Base-by-base conservation (phyloP, 331 rosid genomes). In the Acacia pycnantha region DNA sequence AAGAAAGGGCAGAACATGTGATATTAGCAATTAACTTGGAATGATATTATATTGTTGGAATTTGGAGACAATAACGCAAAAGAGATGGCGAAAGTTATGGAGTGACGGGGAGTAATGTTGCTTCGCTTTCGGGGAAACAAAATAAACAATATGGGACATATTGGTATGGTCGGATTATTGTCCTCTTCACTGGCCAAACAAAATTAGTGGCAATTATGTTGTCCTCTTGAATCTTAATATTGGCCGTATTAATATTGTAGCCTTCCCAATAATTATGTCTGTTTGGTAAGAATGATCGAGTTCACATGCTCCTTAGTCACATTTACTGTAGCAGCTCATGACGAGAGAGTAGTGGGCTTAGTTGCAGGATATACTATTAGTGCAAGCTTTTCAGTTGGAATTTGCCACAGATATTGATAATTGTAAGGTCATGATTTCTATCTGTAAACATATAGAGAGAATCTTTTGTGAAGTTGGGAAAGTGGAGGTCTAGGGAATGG, bases 51-150 rank as follows among this genome's bases (percentile, higher is more conserved):
- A 6, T 1, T 37, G 74, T 70, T 70, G 48, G 73, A 21, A 40
- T 8, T 70, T 70, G 11, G 33, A 41, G 75, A 43, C 75, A 70
- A 44, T 15, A 44, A 71, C 11, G 58, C 76, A 44, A 70, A 44
- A 71, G 40, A 44, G 18, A 71, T 71, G 56, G 76, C 35, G 35
- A 70, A 70, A 70, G 35, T 70, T 22, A 43, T 12, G 74, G 74
- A 47, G 47, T 46, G 10, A n/a, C 7, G 19, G 26, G 47, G 21
- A 27, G 27, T 11, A n/a, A 70, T n/a, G 22, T 21, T n/a, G 53
- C 18, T 70, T 6, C 15, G 58, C 2, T 22, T 71, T 71, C 1
- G 19, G 76, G 24, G 58, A 19, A 29, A 31, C 58, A 71, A 71
- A 70, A 44, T 15, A 26, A 24, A 18, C 58, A 70, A 22, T 22